Evolutionary conservation across 768 basidiomycete genomes (phyloP).

Genomic region (Mycena polygramma): DNA sequence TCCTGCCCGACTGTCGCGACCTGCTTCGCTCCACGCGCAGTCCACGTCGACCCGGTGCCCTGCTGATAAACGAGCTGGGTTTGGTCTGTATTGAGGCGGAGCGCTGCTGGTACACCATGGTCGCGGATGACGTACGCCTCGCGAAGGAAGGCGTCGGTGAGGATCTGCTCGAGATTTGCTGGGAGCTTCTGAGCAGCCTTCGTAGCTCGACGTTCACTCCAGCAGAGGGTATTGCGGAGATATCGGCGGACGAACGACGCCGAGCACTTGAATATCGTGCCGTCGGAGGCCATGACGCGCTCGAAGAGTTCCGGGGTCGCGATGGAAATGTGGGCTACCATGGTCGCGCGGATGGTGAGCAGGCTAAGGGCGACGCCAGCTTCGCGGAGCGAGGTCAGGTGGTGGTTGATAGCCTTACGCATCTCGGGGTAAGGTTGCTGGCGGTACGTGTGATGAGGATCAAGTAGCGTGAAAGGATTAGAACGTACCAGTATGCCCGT

Average conservation of each 20-base stretch:
- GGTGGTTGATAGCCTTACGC: constrained; percentile 28
- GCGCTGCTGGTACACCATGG: constrained; percentile 37
- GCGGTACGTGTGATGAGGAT: too few relatives aligned
- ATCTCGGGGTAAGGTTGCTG: neutral
- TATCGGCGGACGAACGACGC: neutral
- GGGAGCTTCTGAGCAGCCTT: constrained; percentile 54
- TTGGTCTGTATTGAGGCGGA: constrained; percentile 45
- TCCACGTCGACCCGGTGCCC: constrained; percentile 47
- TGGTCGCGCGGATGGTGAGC: constrained; percentile 43
- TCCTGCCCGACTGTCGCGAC: constrained; percentile 44
- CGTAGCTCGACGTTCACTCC: constrained; percentile 45
- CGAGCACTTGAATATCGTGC: constrained; percentile 45
- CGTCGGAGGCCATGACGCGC: too few relatives aligned
- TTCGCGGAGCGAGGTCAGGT: constrained; percentile 35
- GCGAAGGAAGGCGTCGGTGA: constrained; percentile 36
- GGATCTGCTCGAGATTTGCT: constrained; percentile 40
- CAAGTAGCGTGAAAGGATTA: too few relatives aligned
- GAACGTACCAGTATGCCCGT: neutral
- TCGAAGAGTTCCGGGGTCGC: neutral
- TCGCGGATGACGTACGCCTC: constrained; percentile 43
- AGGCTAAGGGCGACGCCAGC: constrained; percentile 42
- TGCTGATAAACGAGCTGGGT: constrained; percentile 46
- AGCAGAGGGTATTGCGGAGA: constrained; percentile 37
- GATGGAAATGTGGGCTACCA: constrained; percentile 48
- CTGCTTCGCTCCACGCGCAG: constrained; percentile 38